These are phyloP conservation scores for Coemansia sp. DNA, from an alignment of 192 early-diverging fungal genomes.

Conservation along the genomic window DNA sequence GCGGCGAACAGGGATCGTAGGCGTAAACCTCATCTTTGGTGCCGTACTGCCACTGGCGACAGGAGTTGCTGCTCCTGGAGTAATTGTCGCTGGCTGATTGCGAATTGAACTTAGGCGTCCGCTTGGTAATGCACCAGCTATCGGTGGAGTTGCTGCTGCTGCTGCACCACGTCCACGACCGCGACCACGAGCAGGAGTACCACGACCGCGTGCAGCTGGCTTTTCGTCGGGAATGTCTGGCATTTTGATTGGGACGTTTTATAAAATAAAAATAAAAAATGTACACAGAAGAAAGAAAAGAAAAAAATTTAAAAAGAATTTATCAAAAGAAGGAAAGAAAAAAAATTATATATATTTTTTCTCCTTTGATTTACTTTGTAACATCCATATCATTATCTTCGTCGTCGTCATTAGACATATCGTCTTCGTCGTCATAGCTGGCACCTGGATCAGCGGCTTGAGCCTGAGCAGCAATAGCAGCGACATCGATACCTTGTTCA, in stretches of 20 bases:
- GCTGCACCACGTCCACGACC: background rate
- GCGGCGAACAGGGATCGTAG: conserved; percentile 26
- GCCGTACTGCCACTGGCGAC: background rate
- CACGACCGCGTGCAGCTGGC: conserved; percentile 20
- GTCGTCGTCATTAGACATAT: background rate
- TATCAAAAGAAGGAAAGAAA: background rate
- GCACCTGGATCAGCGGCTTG: conserved; percentile 24
- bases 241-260: background rate
- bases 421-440: background rate
- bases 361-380: background rate
- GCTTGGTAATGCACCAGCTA: conserved; percentile 18
- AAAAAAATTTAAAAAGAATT: background rate
- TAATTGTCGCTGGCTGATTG: background rate
- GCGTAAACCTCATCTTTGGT: conserved; percentile 28
- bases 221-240: conserved; percentile 27
- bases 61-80: background rate
- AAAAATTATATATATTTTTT: background rate
- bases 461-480: conserved; percentile 31
- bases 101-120: conserved; percentile 27
- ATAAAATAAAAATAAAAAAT: background rate
- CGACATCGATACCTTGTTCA: conserved; percentile 29
- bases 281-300: background rate
- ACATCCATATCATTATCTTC: background rate
- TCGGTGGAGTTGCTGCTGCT: background rate
- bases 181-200: conserved; percentile 14